Conservation (phyloP, 345 rosid species). For the Noccaea caerulescens region DNA sequence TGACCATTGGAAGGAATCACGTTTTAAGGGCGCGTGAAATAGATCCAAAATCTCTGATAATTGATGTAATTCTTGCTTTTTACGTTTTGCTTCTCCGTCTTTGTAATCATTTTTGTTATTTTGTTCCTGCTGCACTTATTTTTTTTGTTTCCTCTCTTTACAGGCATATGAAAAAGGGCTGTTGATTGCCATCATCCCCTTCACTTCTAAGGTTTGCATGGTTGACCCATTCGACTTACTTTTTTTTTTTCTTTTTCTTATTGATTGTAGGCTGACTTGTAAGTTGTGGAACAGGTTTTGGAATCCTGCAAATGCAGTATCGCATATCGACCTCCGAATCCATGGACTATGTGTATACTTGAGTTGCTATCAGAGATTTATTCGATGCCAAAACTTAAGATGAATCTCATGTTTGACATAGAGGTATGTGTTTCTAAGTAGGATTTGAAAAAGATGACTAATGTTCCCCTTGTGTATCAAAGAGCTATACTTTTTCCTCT, state of each 20-base stretch:
- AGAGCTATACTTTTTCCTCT: neutral
- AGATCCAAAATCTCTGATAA: conserved; percentile 85
- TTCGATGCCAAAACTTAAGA: conserved; percentile 86
- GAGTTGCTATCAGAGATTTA: conserved; percentile 82
- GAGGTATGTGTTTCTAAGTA: conserved; percentile 55
- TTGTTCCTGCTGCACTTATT: neutral
- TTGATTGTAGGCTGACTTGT: neutral
- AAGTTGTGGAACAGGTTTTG: conserved; percentile 54
- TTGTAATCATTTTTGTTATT: neutral
- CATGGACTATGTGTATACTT: conserved; percentile 93
- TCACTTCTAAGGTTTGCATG: conserved; percentile 75
- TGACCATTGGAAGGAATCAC: conserved; percentile 84
- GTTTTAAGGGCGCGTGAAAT: conserved; percentile 85
- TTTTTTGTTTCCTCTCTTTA: neutral
- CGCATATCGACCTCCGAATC: conserved; percentile 94
- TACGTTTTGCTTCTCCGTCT: neutral
- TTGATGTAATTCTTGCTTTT: conserved; percentile 55
- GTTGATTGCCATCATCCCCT: conserved; percentile 93
- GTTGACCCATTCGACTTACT: conserved; percentile 8
- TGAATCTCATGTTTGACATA: conserved; percentile 94
- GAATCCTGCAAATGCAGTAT: conserved; percentile 85
- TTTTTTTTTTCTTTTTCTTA: neutral
- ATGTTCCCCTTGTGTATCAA: neutral
- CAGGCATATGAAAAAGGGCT: conserved; percentile 92
- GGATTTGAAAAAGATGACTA: conserved; percentile 11